Percentiles rank a stretch among this genome's conserved stretches.
These are phyloP conservation scores for Coemansia sp. DNA, from an alignment of 192 early-diverging fungal species.

Conservation along the genomic window DNA sequence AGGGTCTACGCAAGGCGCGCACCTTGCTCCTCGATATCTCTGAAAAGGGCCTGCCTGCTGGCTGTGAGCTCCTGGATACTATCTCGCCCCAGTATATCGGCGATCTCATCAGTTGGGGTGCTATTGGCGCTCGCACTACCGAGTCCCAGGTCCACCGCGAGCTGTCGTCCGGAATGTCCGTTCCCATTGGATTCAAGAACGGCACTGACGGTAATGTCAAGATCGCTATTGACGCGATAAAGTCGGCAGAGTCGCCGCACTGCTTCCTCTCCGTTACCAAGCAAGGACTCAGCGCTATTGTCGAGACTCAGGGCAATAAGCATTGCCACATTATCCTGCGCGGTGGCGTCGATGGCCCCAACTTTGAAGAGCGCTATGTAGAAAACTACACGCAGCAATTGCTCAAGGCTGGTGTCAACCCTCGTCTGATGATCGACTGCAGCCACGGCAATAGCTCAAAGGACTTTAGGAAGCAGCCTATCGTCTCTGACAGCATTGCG, in stretches of 20 bases:
- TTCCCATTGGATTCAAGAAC: slow-evolving; percentile 98
- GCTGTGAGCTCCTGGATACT: slow-evolving; percentile 90
- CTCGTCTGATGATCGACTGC: slow-evolving; percentile 90
- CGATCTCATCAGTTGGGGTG: slow-evolving; percentile 94
- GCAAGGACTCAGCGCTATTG: slow-evolving; percentile 80
- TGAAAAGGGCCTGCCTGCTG: slow-evolving; percentile 80
- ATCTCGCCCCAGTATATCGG: slow-evolving; percentile 95
- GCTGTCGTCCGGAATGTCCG: slow-evolving; percentile 90
- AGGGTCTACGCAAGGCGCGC: slow-evolving; percentile 87
- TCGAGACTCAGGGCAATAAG: slow-evolving; percentile 87
- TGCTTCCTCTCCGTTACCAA: slow-evolving; percentile 93
- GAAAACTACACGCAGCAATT: slow-evolving; percentile 61
- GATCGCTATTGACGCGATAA: slow-evolving; percentile 76
- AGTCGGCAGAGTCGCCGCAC: slow-evolving; percentile 72
- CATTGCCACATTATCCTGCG: slow-evolving; percentile 93
- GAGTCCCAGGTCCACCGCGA: slow-evolving; percentile 96
- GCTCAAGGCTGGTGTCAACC: slow-evolving; percentile 58
- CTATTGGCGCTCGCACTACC: slow-evolving; percentile 95
- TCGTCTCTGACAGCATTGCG: slow-evolving; percentile 73
- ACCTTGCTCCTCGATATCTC: slow-evolving; percentile 78
- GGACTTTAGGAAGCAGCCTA: slow-evolving; percentile 78
- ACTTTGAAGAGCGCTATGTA: slow-evolving; percentile 81
- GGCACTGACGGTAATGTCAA: slow-evolving; percentile 89
- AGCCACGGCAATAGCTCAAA: slow-evolving; percentile 95
- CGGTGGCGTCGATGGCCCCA: slow-evolving; percentile 84